A percentile compares a stretch with the other conserved stretches of the same genome.
Conservation (phyloP, 2,329 filamentous ascomycete genomes). For the Aureobasidium lini region DNA sequence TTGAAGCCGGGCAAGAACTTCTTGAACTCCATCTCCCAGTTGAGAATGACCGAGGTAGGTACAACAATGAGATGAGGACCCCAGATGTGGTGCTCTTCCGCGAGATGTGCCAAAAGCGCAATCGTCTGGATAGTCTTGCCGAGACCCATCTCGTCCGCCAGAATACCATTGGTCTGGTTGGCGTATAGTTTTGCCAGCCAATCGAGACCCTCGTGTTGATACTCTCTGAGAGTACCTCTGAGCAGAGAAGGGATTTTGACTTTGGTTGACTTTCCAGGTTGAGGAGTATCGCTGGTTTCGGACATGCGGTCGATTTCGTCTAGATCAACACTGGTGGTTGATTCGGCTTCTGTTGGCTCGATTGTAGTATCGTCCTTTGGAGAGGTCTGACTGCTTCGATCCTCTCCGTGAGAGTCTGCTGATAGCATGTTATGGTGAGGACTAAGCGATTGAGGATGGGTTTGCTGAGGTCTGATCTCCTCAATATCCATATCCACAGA, state of each 20-base stretch:
- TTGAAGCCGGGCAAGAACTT: slow-evolving; percentile 99
- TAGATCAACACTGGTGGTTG: slow-evolving; percentile 17
- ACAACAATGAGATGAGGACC: slow-evolving; percentile 94
- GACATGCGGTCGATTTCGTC: slow-evolving; percentile 14
- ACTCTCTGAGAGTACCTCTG: slow-evolving; percentile 83
- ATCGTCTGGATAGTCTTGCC: slow-evolving; percentile 99
- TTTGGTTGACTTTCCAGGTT: slow-evolving; percentile 19
- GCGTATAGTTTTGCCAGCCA: slow-evolving; percentile 92
- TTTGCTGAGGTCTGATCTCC: background rate
- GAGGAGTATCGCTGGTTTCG: slow-evolving; percentile 14
- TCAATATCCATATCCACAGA: background rate
- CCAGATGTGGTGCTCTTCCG: slow-evolving; percentile 85
- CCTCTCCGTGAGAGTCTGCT: slow-evolving; percentile 14
- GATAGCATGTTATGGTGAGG: slow-evolving; percentile 12
- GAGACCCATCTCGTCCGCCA: slow-evolving; percentile 97
- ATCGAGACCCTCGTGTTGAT: slow-evolving; percentile 93
- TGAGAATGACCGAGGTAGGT: slow-evolving; percentile 95
- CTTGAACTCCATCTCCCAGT: slow-evolving; percentile 99
- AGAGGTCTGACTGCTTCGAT: slow-evolving; percentile 16
- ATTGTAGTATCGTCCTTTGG: slow-evolving; percentile 17
- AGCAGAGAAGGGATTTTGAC: slow-evolving; percentile 60
- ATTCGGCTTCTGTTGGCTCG: slow-evolving; percentile 17
- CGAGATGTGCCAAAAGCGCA: slow-evolving; percentile 82
- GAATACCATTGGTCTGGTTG: slow-evolving; percentile 88
- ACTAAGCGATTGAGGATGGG: background rate